Evolutionary conservation across 2,329 filamentous ascomycete genomes (phyloP), one percentile per base, ranked within the genome.

Genomic region (Pseudomassariella vexata): DNA sequence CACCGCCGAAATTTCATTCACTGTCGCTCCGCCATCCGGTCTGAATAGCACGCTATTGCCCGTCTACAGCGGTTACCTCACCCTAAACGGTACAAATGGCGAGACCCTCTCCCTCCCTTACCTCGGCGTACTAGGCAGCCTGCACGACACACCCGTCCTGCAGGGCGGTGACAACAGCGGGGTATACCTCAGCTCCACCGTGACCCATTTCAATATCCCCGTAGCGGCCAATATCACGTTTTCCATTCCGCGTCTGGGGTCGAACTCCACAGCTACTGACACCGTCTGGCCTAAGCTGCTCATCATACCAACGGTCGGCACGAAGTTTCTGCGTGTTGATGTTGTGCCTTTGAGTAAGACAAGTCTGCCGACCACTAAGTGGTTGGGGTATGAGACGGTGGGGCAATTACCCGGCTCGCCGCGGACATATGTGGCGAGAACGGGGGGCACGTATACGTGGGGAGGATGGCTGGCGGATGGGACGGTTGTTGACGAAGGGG

Each of bases 61-160:
- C 5, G 51, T 67, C 6, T 68, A 66, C 47, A 58, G 57, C 12
- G 65, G 65, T 15, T 66, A 56, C 47, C 49, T 68, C 28, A 49
- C 58, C 9, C 44, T 68, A 31, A 59, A 57, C 23, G 53, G 53
- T 28, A 57, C 53, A 20, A 59, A 59, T 21, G 53, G 51, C 15
- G 53, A 58, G 8, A 41, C 46, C 11, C 49, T 64, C 12, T 47
- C 49, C 5, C 39, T 66, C 9, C 62, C 63, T 3, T 66, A 66
- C 42, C 49, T 60, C 16, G 62, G 62, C 10, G 43, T 61, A 6
- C 49, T 41, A 5, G 53, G 54, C 5, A 44, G 41, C 36, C 41
- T 58, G 46, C 38, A 40, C 21, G 25, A 38, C 2, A 37, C 40
- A 2, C 33, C 36, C 3, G 25, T 44, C n/a, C 27, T 51, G 9